phyloP scores from a whole-genome alignment of 2,329 filamentous ascomycete genomes.

The Camillea tinctor region DNA sequence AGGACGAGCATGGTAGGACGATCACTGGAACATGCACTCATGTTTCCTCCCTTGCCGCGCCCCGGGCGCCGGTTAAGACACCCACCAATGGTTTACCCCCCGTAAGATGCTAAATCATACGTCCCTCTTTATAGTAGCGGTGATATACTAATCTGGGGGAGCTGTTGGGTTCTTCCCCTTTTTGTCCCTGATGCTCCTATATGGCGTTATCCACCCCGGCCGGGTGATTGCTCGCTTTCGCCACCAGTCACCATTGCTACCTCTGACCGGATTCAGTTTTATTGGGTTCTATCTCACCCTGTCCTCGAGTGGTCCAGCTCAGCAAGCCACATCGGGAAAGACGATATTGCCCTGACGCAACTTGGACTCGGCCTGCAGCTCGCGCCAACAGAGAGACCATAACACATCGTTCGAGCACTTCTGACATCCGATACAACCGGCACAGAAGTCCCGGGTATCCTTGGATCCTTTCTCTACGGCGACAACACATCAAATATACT shows the following conservation, averaged over 20 bases:
- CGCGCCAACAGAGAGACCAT: constrained; percentile 25
- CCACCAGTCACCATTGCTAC: not conserved
- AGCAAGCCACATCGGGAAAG: constrained; percentile 33
- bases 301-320: constrained; percentile 24
- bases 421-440: constrained; percentile 24
- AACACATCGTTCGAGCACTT: constrained; percentile 25
- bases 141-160: not conserved
- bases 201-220: not conserved
- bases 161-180: not conserved
- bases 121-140: not conserved
- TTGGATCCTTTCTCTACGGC: constrained; percentile 14
- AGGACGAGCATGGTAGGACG: constrained; percentile 30
- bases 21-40: constrained; percentile 34
- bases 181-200: not conserved
- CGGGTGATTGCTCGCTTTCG: not conserved
- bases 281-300: constrained; percentile 20
- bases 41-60: constrained; percentile 29
- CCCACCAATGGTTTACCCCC: not conserved
- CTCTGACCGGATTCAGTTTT: constrained; percentile 14
- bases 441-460: constrained; percentile 15
- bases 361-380: constrained; percentile 26
- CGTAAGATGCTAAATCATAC: not conserved
- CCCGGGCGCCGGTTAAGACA: constrained; percentile 15
- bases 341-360: constrained; percentile 22
- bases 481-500: constrained; percentile 23